Conservation (phyloP, 2,329 filamentous ascomycete genomes). For the Paradendryphiella salina region DNA sequence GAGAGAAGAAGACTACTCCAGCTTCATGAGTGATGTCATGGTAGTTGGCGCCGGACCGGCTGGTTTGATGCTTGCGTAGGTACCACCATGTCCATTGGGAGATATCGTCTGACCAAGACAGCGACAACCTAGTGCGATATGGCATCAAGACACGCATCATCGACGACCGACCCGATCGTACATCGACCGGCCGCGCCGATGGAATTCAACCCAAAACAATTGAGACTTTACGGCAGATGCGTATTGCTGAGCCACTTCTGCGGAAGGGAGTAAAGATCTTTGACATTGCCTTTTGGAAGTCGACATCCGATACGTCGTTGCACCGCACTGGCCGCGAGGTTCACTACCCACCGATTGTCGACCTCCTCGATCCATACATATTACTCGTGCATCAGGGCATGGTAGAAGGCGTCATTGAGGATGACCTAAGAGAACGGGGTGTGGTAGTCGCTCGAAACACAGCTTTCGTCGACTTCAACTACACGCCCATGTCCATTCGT, state of each 20-base stretch:
- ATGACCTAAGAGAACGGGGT: constrained; percentile 68
- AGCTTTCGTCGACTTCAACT: constrained; percentile 60
- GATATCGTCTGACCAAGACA: constrained; percentile 28
- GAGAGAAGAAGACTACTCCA: constrained; percentile 33
- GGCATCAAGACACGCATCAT: constrained; percentile 68
- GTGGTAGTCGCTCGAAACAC: constrained; percentile 66
- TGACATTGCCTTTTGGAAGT: constrained; percentile 71
- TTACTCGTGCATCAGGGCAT: constrained; percentile 71
- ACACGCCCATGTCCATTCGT: constrained; percentile 41
- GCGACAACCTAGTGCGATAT: constrained; percentile 63
- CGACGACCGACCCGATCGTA: constrained; percentile 70
- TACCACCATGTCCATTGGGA: background rate
- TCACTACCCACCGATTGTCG: constrained; percentile 63
- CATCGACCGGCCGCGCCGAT: constrained; percentile 69
- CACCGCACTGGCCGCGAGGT: constrained; percentile 66
- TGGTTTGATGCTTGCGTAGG: constrained; percentile 51
- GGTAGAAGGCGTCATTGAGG: constrained; percentile 70
- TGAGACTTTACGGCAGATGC: constrained; percentile 73
- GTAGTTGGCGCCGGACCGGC: constrained; percentile 51
- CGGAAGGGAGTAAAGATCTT: constrained; percentile 70
- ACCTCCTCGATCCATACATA: constrained; percentile 58
- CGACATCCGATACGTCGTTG: constrained; percentile 49
- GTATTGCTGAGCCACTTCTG: constrained; percentile 69
- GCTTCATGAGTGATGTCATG: constrained; percentile 46
- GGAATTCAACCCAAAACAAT: constrained; percentile 78